Evolutionary conservation across 495 filamentous ascomycete genomes (phyloP), one percentile per base, ranked within the genome.

Genomic region (Penicillium cataractarum): DNA sequence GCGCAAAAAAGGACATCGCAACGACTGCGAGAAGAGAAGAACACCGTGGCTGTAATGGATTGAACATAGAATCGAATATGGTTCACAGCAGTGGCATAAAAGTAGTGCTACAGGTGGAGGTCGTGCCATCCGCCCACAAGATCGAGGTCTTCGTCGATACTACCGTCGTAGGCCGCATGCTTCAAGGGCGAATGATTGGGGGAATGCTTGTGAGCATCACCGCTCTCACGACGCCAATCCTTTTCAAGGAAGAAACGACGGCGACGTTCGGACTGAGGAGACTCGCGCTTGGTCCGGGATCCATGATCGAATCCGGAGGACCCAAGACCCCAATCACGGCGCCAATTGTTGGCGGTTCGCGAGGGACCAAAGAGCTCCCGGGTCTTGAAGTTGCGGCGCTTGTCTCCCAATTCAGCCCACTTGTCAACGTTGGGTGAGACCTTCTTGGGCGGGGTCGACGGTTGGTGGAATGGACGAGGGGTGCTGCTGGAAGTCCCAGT

Each of bases 41-140:
- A 27, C 35, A 27, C 21, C 15, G 21, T 9, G 37, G 54, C 13
- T 26, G 54, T 40, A 27, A 56, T n/a, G n/a, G 52, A 48, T 13
- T 9, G 21, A n/a, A 37, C 61, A 51, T 44, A 31, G 62, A 37
- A 31, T 35, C 55, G 29, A 21, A 54, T 21, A 50, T 29, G 46
- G 24, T 27, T 50, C 46, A 58, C 32, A 44, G 39, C 12, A 53
- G 56, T 46, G 49, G 44, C n/a, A n/a, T 44, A 46, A 17, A n/a
- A 50, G 46, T 50, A 29, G 62, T 57, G 61, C 64, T 82, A 84
- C 66, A 83, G 74, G 61, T 80, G 80, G 60, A 82, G 78, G 53
- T 91, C 87, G 68, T 90, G 84, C 90, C 91, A 95, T 75, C 88
- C 91, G 79, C 92, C 93, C 84, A 96, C 91, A 84, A 92, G 93